Evolutionary conservation across 352 stramenopile genomes (phyloP).

Genomic region (Phytophthora cactorum): DNA sequence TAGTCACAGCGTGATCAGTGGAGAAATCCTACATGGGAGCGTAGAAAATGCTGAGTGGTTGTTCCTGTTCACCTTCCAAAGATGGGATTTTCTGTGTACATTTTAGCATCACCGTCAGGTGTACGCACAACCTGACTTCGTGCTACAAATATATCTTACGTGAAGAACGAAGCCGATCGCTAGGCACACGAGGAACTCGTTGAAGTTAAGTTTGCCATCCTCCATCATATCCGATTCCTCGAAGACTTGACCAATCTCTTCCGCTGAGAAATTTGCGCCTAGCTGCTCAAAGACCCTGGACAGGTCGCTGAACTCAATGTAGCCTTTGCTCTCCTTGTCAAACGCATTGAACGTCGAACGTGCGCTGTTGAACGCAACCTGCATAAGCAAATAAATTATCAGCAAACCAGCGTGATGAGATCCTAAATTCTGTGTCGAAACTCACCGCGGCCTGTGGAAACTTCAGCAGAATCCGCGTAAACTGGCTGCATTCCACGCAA

Average conservation of each 20-base stretch:
- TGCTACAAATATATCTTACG: slow-evolving; percentile 36
- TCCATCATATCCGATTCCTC: slow-evolving; percentile 88
- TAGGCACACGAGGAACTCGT: slow-evolving; percentile 90
- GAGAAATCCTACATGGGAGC: slow-evolving; percentile 55
- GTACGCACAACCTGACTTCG: neutral
- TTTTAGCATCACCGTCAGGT: neutral
- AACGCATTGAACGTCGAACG: slow-evolving; percentile 71
- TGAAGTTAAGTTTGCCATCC: slow-evolving; percentile 82
- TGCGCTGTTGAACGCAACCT: slow-evolving; percentile 83
- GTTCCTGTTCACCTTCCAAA: slow-evolving; percentile 55
- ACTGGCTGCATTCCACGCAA: slow-evolving; percentile 46
- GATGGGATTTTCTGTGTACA: slow-evolving; percentile 73
- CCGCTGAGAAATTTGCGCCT: slow-evolving; percentile 71
- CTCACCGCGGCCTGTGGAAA: slow-evolving; percentile 63
- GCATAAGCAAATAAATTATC: neutral
- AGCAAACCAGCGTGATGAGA: neutral
- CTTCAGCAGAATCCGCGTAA: slow-evolving; percentile 85
- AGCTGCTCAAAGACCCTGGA: slow-evolving; percentile 79
- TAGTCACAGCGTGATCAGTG: neutral
- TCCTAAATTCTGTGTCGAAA: neutral
- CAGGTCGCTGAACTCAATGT: slow-evolving; percentile 80
- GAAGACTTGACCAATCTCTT: slow-evolving; percentile 79
- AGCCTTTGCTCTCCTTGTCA: slow-evolving; percentile 70
- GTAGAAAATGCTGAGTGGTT: slow-evolving; percentile 81
- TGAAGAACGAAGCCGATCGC: slow-evolving; percentile 88